phyloP scores from a whole-genome alignment of 2,329 filamentous ascomycete species.

The Colletotrichum sp. region DNA sequence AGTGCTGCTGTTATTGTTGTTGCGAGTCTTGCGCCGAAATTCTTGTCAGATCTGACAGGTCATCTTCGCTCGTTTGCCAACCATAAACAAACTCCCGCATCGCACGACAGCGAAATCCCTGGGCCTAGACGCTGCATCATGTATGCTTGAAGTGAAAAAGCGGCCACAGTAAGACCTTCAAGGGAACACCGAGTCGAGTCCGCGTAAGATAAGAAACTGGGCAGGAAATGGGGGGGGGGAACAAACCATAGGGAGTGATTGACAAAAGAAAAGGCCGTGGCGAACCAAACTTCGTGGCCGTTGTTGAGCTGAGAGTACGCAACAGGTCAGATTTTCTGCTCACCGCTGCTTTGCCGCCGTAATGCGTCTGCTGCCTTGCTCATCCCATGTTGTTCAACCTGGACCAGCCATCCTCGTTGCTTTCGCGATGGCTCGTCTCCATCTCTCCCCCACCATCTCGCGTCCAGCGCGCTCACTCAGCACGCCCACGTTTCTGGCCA shows the following conservation, averaged over 20 bases:
- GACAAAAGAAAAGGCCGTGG: background rate
- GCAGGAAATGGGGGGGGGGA: background rate
- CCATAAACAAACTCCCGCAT: constrained; percentile 2
- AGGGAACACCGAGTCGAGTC: background rate
- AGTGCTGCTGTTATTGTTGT: background rate
- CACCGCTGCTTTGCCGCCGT: constrained; percentile 20
- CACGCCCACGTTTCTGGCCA: background rate
- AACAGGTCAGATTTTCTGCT: constrained; percentile 15
- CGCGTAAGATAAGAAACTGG: background rate
- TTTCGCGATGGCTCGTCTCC: background rate
- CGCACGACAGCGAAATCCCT: background rate
- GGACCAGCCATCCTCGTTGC: background rate
- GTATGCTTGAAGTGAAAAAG: background rate
- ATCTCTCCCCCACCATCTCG: constrained; percentile 4
- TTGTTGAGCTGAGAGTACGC: background rate
- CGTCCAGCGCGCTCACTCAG: constrained; percentile 11
- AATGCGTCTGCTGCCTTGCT: background rate
- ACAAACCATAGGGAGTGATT: background rate
- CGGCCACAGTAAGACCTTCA: background rate
- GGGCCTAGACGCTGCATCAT: background rate
- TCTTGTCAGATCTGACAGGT: constrained; percentile 18
- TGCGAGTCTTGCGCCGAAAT: constrained; percentile 6
- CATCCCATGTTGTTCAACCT: constrained; percentile 1
- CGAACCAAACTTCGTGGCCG: background rate
- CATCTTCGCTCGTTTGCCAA: constrained; percentile 10